phyloP scores from a whole-genome alignment of 768 basidiomycete genomes.

The Macrolepiota albuminosa region DNA sequence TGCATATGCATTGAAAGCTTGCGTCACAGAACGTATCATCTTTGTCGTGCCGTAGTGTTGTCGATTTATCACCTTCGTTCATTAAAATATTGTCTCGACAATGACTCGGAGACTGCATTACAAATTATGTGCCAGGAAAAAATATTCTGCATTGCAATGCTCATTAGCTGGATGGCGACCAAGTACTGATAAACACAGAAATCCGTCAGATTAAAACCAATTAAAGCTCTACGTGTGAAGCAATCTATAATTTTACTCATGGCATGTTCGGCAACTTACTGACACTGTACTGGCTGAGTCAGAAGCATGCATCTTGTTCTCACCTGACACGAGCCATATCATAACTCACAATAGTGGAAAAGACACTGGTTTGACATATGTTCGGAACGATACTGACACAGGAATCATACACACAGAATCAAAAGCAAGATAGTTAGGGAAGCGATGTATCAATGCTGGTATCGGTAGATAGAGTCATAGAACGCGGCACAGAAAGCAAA shows the following conservation, averaged over 20 bases:
- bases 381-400: neutral
- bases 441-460: neutral
- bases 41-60: neutral
- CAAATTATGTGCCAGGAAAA: neutral
- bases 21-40: neutral
- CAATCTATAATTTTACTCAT: neutral
- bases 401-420: constrained; percentile 8
- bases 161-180: neutral
- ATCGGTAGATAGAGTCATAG: neutral
- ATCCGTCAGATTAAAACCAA: neutral
- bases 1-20: neutral
- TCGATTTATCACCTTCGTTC: neutral
- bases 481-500: constrained; percentile 1
- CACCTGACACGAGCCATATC: neutral
- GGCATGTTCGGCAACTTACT: neutral
- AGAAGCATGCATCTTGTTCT: constrained; percentile 1
- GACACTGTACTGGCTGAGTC: neutral
- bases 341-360: too few species aligned
- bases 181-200: neutral
- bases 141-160: neutral
- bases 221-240: neutral
- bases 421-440: constrained; percentile 1
- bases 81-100: neutral
- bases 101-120: neutral
- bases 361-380: neutral